Conservation (phyloP, 176 grass and related monocot species). For the Triticum turgidum region DNA sequence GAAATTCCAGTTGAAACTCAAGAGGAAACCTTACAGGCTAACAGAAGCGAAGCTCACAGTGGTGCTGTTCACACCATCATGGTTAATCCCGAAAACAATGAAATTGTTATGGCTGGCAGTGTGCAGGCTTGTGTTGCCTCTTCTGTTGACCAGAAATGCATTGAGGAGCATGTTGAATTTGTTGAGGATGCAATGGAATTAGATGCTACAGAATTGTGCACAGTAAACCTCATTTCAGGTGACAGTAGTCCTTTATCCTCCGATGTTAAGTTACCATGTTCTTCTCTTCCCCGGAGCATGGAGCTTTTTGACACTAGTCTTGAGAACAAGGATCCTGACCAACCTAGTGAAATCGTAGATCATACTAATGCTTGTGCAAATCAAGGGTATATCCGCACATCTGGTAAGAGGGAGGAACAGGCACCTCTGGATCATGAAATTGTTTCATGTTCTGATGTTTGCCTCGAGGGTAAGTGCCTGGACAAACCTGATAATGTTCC, state of each 20-base stretch:
- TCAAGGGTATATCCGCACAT: neutral
- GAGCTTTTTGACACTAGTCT: constrained; percentile 2
- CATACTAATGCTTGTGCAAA: neutral
- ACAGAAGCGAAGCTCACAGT: constrained; percentile 9
- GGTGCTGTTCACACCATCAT: neutral
- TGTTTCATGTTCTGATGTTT: constrained; percentile 22
- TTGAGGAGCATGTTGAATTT: neutral
- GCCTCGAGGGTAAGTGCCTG: neutral
- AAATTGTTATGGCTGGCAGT: constrained; percentile 10
- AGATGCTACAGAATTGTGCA: constrained; percentile 28
- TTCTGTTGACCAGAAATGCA: neutral
- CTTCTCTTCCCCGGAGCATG: neutral
- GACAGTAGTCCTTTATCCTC: constrained; percentile 21
- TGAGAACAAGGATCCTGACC: neutral
- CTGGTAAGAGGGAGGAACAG: constrained; percentile 1
- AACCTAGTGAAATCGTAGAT: neutral
- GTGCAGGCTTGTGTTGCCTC: neutral
- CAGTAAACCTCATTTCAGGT: neutral
- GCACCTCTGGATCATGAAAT: neutral
- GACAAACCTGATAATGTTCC: neutral
- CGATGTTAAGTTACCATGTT: constrained; percentile 14
- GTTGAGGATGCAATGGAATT: constrained; percentile 35
- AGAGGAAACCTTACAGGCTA: constrained; percentile 10
- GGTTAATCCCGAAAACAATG: neutral
- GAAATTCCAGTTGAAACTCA: constrained; percentile 25